Conservation (phyloP, 2,329 filamentous ascomycete genomes). For the Corinectria fuckeliana region DNA sequence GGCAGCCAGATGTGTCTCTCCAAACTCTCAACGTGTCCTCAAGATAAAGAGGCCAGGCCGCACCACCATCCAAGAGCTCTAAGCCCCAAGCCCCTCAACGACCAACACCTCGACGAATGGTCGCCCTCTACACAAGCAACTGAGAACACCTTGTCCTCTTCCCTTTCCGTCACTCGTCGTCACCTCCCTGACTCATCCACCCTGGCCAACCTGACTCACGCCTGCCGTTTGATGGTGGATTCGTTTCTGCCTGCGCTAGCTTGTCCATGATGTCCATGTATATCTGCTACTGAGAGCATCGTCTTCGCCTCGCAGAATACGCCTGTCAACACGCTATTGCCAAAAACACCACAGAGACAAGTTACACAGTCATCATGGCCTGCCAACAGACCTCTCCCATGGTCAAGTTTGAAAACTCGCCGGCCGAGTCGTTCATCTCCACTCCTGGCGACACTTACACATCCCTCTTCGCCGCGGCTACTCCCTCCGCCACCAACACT, state of each 20-base stretch:
- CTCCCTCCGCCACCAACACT: conserved; percentile 42
- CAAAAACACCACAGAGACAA: conserved; percentile 19
- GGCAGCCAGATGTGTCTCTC: conserved; percentile 30
- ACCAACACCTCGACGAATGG: conserved; percentile 25
- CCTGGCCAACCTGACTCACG: conserved; percentile 32
- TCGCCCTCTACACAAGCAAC: conserved; percentile 20
- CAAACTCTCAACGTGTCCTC: conserved; percentile 42
- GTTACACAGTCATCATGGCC: conserved; percentile 46
- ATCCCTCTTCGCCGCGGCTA: conserved; percentile 53
- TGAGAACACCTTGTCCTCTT: conserved; percentile 40
- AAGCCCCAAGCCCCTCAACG: conserved; percentile 20
- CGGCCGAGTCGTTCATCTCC: conserved; percentile 61
- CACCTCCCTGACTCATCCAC: conserved; percentile 34
- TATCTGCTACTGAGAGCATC: conserved; percentile 16
- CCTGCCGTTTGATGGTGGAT: conserved; percentile 26
- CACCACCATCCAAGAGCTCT: conserved; percentile 19
- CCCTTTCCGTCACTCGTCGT: conserved; percentile 22
- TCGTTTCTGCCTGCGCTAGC: conserved; percentile 19
- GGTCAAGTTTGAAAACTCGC: conserved; percentile 61
- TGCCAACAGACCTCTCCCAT: conserved; percentile 50
- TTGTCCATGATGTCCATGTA: conserved; percentile 12
- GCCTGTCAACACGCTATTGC: conserved; percentile 9
- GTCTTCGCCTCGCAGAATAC: conserved; percentile 4
- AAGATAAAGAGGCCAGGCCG: conserved; percentile 45
- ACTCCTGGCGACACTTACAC: conserved; percentile 56